These are phyloP conservation scores for Lasiodiplodia sp. DNA, from an alignment of 2,329 filamentous ascomycete genomes.

Conservation along the genomic window DNA sequence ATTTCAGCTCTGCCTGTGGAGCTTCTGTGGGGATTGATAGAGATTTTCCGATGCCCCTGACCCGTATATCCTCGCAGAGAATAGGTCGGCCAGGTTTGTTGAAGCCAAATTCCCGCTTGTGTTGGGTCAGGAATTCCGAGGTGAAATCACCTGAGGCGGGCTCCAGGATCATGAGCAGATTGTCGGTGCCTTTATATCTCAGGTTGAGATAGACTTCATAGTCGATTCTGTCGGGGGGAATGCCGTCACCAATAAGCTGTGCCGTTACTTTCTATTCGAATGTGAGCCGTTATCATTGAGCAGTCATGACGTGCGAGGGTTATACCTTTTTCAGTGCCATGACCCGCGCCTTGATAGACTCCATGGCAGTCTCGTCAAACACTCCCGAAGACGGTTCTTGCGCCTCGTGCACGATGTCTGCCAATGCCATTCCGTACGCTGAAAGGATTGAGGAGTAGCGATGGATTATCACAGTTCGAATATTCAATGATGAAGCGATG, in stretches of 20 bases:
- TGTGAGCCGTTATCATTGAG: neutral
- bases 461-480: slow-evolving; percentile 54
- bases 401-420: slow-evolving; percentile 50
- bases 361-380: slow-evolving; percentile 35
- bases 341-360: slow-evolving; percentile 71
- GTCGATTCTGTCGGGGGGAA: slow-evolving; percentile 45
- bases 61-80: slow-evolving; percentile 33
- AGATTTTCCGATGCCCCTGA: slow-evolving; percentile 45
- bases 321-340: slow-evolving; percentile 63
- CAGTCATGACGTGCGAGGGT: neutral
- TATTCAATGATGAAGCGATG: slow-evolving; percentile 53
- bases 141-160: slow-evolving; percentile 43
- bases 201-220: slow-evolving; percentile 52
- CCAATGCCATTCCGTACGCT: slow-evolving; percentile 47
- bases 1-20: slow-evolving; percentile 30
- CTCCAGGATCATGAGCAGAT: slow-evolving; percentile 52
- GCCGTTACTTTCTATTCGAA: slow-evolving; percentile 60
- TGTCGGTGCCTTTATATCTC: slow-evolving; percentile 54
- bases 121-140: slow-evolving; percentile 45
- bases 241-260: slow-evolving; percentile 72
- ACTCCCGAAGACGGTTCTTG: slow-evolving; percentile 46
- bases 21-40: slow-evolving; percentile 30
- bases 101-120: slow-evolving; percentile 55
- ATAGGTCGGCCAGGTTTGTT: slow-evolving; percentile 47
- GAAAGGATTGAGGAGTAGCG: slow-evolving; percentile 56